Percentiles rank a stretch among this genome's conserved stretches.
Evolutionary conservation across 2,329 filamentous ascomycete genomes (phyloP).

Genomic region (Hymenoscyphus repandus): DNA sequence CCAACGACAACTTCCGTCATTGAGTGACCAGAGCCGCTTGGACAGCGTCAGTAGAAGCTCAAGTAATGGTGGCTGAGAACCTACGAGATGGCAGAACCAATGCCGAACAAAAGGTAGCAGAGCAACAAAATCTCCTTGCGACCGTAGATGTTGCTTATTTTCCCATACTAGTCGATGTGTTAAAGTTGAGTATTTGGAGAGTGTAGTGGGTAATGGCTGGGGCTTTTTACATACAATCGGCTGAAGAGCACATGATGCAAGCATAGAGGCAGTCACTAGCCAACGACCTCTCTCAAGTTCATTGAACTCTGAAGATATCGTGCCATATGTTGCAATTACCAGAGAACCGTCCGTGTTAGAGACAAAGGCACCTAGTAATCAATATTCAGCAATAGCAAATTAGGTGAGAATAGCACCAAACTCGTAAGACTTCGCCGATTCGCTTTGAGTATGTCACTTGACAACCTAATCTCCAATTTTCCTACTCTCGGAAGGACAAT

Average conservation of each 20-base stretch:
- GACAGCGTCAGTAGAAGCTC: constrained; percentile 24
- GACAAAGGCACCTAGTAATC: constrained; percentile 52
- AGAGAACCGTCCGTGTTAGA: constrained; percentile 59
- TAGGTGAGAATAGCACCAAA: too few relatives aligned
- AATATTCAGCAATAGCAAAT: too few relatives aligned
- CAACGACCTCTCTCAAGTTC: constrained; percentile 52
- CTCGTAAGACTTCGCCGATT: too few relatives aligned
- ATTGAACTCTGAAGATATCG: constrained; percentile 56
- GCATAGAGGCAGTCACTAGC: constrained; percentile 47
- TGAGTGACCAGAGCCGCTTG: constrained; percentile 39
- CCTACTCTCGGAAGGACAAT: too few relatives aligned
- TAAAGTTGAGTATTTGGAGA: constrained; percentile 32
- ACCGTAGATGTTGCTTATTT: constrained; percentile 54
- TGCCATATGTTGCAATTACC: constrained; percentile 60
- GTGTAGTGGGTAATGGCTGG: too few relatives aligned
- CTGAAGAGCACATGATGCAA: constrained; percentile 48
- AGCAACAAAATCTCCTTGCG: constrained; percentile 45
- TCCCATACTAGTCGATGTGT: constrained; percentile 32
- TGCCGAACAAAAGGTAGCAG: constrained; percentile 46
- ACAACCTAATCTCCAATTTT: too few relatives aligned
- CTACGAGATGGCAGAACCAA: constrained; percentile 38
- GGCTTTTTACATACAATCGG: constrained; percentile 35
- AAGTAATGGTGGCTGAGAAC: constrained; percentile 15
- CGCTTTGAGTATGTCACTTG: too few relatives aligned
- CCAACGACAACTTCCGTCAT: constrained; percentile 48